These are phyloP conservation scores for Nelumbo lutea DNA, from an alignment of 164 flowering plant genomes.

Conservation along the genomic window DNA sequence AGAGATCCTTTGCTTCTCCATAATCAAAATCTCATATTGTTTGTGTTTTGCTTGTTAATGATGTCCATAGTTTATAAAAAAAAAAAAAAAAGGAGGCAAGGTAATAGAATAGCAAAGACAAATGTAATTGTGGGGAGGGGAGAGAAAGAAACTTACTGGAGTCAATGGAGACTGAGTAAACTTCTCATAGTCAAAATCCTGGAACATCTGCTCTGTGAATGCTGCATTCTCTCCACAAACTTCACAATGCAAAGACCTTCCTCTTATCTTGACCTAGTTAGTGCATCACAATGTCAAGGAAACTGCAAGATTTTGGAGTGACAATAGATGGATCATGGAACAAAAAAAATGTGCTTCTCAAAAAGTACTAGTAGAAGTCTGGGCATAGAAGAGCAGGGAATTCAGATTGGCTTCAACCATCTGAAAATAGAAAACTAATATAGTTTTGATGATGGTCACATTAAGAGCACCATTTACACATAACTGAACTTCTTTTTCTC, in stretches of 20 bases:
- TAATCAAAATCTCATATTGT: too few species aligned
- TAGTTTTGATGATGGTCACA: too few species aligned
- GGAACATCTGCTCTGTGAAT: conserved; percentile 44
- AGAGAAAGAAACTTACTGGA: conserved; percentile 31
- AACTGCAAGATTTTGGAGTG: background rate
- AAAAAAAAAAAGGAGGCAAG: background rate
- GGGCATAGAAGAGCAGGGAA: too few species aligned
- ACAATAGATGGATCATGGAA: background rate
- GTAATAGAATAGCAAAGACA: background rate
- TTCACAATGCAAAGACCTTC: conserved; percentile 66
- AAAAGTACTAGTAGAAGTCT: too few species aligned
- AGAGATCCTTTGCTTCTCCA: too few species aligned
- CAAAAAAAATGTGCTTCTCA: background rate
- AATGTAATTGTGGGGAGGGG: background rate
- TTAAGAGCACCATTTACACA: too few species aligned
- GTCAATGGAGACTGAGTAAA: conserved; percentile 76
- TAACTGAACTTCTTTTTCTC: too few species aligned
- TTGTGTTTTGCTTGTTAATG: background rate
- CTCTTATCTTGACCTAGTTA: conserved; percentile 80
- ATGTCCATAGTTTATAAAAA: background rate
- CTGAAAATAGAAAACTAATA: too few species aligned
- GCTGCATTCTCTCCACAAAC: conserved; percentile 74
- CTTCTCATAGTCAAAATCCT: conserved; percentile 74
- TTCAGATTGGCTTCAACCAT: too few species aligned
- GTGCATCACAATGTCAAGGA: background rate